phyloP scores from a whole-genome alignment of 441 rosid genomes.

The Jatropha multifida region DNA sequence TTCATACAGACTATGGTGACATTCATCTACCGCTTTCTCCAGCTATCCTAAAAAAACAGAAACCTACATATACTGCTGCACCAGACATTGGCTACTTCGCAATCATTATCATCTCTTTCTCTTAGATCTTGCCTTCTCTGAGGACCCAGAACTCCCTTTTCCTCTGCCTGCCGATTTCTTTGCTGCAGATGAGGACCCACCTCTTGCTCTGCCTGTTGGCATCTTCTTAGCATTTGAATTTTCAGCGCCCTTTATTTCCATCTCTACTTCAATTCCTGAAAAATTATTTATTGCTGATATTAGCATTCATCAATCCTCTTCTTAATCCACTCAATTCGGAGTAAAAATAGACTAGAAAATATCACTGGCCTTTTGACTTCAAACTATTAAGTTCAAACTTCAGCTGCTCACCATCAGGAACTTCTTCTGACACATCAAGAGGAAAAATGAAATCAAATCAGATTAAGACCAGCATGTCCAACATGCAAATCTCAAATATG shows the following conservation, averaged over 20 bases:
- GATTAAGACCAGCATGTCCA: neutral
- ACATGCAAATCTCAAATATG: neutral
- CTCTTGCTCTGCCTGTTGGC: conserved; percentile 47
- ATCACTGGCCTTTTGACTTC: conserved; percentile 63
- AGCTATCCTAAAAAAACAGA: neutral
- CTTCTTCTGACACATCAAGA: conserved; percentile 35
- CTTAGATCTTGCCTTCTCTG: conserved; percentile 44
- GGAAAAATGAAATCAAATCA: conserved; percentile 9
- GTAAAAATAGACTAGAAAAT: neutral
- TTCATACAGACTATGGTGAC: neutral
- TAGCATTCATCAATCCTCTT: neutral
- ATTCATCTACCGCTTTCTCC: neutral
- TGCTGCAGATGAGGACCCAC: conserved; percentile 31
- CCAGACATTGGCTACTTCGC: neutral
- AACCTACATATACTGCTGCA: neutral
- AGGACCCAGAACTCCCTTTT: conserved; percentile 25
- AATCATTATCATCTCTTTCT: conserved; percentile 38
- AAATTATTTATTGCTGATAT: neutral
- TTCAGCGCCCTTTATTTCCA: conserved; percentile 62
- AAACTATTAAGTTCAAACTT: conserved; percentile 66
- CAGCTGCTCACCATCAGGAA: conserved; percentile 55
- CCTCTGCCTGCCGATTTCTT: conserved; percentile 31
- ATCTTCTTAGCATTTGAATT: conserved; percentile 43
- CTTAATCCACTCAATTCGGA: neutral
- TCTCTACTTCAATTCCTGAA: conserved; percentile 73